A percentile compares a stretch with the other conserved stretches of the same genome.
phyloP scores from a whole-genome alignment of 192 early-diverging fungal genomes.

The Dissophora globulifera region DNA sequence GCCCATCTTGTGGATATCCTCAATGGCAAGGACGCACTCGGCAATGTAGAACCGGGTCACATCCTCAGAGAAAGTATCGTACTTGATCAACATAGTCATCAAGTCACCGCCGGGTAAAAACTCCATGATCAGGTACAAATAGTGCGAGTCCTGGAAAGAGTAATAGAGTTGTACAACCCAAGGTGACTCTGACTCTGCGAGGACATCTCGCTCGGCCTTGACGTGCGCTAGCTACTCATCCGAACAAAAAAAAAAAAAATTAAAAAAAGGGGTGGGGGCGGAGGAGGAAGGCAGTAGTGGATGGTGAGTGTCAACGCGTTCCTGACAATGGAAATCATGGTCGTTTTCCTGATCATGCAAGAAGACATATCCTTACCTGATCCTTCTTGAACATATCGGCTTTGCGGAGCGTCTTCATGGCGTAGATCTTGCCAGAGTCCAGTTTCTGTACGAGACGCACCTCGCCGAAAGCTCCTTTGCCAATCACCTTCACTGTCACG shows the following conservation, averaged over 20 bases:
- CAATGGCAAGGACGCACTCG: conserved; percentile 93
- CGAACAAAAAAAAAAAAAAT: not conserved
- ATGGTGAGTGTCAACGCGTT: too few species aligned
- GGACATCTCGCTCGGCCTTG: conserved; percentile 96
- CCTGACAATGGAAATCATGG: too few species aligned
- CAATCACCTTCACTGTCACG: conserved; percentile 96
- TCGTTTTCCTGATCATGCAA: too few species aligned
- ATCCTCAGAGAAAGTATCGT: conserved; percentile 96
- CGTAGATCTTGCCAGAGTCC: conserved; percentile 98
- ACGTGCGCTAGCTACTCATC: conserved; percentile 87
- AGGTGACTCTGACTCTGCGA: conserved; percentile 94
- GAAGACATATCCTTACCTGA: conserved; percentile 74
- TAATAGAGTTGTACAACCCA: conserved; percentile 99
- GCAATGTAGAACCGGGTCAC: conserved; percentile 99
- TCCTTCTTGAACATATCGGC: conserved; percentile 99
- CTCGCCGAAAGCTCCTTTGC: conserved; percentile 99
- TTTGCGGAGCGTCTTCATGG: conserved; percentile 97
- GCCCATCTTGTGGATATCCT: conserved; percentile 91
- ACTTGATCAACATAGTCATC: conserved; percentile 99
- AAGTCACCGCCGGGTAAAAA: conserved; percentile 98
- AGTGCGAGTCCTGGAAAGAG: conserved; percentile 95
- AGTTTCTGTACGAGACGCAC: conserved; percentile 96
- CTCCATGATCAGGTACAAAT: conserved; percentile 99
- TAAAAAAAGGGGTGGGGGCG: not conserved
- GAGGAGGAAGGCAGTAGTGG: not conserved